A percentile compares a stretch with the other conserved stretches of the same genome.
Evolutionary conservation across 116 monocot genomes (phyloP).

Genomic region (Papilionanthe hybrid): DNA sequence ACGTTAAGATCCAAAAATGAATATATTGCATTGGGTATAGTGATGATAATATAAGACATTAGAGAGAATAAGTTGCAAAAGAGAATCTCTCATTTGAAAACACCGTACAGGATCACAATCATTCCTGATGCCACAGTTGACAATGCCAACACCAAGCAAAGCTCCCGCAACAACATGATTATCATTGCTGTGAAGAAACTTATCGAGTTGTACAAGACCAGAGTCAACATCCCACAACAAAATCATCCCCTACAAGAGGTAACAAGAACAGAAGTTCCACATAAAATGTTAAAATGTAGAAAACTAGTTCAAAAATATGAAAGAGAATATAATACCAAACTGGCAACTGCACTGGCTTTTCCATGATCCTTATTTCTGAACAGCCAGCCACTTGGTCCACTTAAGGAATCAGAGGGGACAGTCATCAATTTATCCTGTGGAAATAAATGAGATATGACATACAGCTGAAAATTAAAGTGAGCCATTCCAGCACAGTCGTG

Average conservation of each 20-base stretch:
- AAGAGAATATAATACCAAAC: constrained; percentile 52
- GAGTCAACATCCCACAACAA: constrained; percentile 95
- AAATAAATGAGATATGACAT: neutral
- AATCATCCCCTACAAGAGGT: constrained; percentile 77
- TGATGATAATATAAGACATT: neutral
- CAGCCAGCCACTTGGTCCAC: constrained; percentile 53
- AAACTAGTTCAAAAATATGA: constrained; percentile 4
- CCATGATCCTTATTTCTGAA: constrained; percentile 99
- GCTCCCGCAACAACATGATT: constrained; percentile 94
- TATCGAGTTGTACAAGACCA: constrained; percentile 91
- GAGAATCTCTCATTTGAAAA: neutral
- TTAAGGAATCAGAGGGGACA: constrained; percentile 53
- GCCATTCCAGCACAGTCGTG: neutral
- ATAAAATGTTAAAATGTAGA: neutral
- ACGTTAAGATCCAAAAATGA: neutral
- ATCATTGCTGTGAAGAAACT: constrained; percentile 87
- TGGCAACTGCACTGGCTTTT: constrained; percentile 96
- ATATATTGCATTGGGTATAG: neutral
- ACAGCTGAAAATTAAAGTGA: neutral
- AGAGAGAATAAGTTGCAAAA: too few species aligned
- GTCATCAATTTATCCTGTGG: constrained; percentile 97
- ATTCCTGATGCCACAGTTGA: constrained; percentile 88
- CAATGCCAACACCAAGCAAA: constrained; percentile 93
- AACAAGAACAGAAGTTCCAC: constrained; percentile 12
- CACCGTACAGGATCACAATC: constrained; percentile 90